Percentiles rank a stretch among this genome's conserved stretches.
Conservation (phyloP, 2,329 filamentous ascomycete species). For the Clonostachys sp. region DNA sequence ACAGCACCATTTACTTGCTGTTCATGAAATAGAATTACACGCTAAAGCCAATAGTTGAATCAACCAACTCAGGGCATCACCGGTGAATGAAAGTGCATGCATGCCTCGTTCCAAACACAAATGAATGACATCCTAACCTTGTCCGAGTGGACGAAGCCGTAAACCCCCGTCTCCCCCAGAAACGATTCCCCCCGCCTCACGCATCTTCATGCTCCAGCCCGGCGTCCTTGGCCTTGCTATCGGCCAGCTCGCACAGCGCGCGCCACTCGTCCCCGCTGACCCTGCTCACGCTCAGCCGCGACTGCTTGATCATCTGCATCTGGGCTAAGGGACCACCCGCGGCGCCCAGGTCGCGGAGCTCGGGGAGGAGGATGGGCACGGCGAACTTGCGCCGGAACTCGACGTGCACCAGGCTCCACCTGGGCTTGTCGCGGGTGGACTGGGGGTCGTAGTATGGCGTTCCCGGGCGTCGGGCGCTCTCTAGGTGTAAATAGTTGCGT, state of each 20-base stretch:
- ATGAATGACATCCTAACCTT: no score
- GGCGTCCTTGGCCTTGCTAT: slow-evolving; percentile 31
- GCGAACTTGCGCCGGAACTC: slow-evolving; percentile 80
- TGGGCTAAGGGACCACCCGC: slow-evolving; percentile 54
- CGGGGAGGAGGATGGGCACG: slow-evolving; percentile 63
- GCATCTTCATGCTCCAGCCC: slow-evolving; percentile 27
- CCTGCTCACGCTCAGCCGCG: slow-evolving; percentile 75
- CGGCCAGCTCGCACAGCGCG: slow-evolving; percentile 50
- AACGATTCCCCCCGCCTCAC: not conserved
- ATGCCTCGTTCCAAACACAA: no score
- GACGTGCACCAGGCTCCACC: slow-evolving; percentile 86
- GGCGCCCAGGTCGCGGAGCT: slow-evolving; percentile 64
- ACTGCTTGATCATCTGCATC: slow-evolving; percentile 81
- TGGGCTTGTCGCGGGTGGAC: slow-evolving; percentile 50
- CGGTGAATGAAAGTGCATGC: no score
- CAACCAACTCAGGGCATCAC: no score
- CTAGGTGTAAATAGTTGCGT: slow-evolving; percentile 10
- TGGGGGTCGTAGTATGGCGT: slow-evolving; percentile 79
- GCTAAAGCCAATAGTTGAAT: no score
- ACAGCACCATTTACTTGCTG: no score
- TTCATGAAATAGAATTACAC: no score
- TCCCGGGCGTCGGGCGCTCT: slow-evolving; percentile 20
- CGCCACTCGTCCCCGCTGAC: slow-evolving; percentile 63
- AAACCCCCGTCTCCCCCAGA: no score
- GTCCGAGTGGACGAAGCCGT: no score